Evolutionary conservation across 2,329 filamentous ascomycete species (phyloP).

Genomic region (Paecilomyces formosus): DNA sequence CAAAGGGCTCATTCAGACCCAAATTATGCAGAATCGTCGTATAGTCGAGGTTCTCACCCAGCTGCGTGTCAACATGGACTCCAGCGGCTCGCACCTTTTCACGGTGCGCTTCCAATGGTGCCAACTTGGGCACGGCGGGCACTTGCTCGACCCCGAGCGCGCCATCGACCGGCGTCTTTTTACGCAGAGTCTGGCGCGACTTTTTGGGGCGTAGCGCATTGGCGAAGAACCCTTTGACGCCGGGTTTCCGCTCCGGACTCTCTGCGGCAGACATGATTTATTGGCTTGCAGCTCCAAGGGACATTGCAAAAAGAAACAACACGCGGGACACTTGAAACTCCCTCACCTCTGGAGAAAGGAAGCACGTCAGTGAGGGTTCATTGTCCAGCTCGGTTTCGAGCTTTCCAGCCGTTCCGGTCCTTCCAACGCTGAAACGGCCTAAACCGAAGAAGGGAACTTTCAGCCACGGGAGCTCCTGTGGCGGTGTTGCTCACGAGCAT

Average conservation of each 20-base stretch:
- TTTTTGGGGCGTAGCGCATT: constrained; percentile 8
- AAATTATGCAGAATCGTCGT: constrained; percentile 29
- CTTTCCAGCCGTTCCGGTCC: background rate
- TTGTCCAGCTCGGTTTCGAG: background rate
- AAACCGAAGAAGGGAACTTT: background rate
- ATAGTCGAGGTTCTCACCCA: constrained; percentile 30
- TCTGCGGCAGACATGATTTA: background rate
- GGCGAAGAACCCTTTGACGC: background rate
- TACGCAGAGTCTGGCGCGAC: constrained; percentile 9
- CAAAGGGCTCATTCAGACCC: constrained; percentile 22
- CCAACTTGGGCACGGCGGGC: constrained; percentile 8
- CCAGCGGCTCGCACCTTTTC: constrained; percentile 22
- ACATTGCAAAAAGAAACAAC: background rate
- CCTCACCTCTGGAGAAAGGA: background rate
- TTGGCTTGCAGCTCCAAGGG: background rate
- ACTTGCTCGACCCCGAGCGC: constrained; percentile 1
- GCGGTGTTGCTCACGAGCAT: background rate
- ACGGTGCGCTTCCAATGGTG: constrained; percentile 27
- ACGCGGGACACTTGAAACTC: background rate
- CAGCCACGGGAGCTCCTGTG: background rate
- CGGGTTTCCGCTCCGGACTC: background rate
- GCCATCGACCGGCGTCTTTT: constrained; percentile 3
- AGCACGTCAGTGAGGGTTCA: background rate
- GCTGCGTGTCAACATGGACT: constrained; percentile 23
- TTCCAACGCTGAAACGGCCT: background rate